phyloP scores from a whole-genome alignment of 1,139 yeast genomes.

The Pichia sp. region DNA sequence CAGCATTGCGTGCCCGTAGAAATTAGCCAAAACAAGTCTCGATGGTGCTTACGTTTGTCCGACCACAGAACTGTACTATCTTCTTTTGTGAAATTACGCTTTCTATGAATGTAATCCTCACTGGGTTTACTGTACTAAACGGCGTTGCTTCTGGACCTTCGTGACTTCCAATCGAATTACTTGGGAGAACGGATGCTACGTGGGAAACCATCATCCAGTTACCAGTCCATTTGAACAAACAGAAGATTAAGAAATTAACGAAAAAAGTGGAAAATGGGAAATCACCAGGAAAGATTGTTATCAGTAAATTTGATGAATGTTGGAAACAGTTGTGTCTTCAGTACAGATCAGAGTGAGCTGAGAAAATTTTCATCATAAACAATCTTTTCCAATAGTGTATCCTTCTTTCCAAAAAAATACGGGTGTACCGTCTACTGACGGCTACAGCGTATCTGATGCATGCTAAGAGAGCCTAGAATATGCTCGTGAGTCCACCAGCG shows the following conservation, averaged over 20 bases:
- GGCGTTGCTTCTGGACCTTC: too few relatives aligned
- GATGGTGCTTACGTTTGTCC: too few relatives aligned
- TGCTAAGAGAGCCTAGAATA: not conserved
- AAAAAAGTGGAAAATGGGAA: not conserved
- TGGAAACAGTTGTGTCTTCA: constrained; percentile 33
- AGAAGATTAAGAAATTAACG: not conserved
- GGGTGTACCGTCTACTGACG: not conserved
- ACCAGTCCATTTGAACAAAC: not conserved
- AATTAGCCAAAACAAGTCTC: too few relatives aligned
- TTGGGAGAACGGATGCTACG: too few relatives aligned
- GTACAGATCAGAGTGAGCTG: constrained; percentile 35
- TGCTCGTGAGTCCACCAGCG: too few relatives aligned
- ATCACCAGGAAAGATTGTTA: constrained; percentile 1
- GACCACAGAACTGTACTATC: too few relatives aligned
- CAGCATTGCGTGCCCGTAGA: too few relatives aligned
- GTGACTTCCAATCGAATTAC: too few relatives aligned
- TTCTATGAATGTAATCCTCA: too few relatives aligned
- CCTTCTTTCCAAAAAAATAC: not conserved
- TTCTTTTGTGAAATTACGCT: too few relatives aligned
- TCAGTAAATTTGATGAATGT: constrained; percentile 35
- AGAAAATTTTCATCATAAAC: constrained; percentile 35
- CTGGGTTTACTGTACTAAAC: too few relatives aligned
- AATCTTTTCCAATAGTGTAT: constrained; percentile 5
- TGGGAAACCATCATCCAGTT: too few relatives aligned
- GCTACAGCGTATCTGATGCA: not conserved